Evolutionary conservation across 495 filamentous ascomycete genomes (phyloP), one percentile per base, ranked within the genome.

Genomic region (Cairneyella variabilis): DNA sequence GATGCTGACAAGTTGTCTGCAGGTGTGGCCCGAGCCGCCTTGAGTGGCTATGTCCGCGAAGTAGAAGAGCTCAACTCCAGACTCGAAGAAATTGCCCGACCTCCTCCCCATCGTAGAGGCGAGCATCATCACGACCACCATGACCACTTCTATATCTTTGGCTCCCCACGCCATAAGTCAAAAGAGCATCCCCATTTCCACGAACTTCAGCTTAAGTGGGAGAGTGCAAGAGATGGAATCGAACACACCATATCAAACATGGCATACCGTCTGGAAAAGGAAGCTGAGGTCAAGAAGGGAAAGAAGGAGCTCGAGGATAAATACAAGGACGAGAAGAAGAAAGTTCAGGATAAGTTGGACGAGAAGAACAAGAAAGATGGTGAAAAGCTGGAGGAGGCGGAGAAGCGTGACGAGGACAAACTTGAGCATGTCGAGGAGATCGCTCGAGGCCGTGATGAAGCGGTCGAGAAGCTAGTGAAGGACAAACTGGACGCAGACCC

Each of bases 131-230:
- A 50, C 32, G 20, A 25, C 20, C 1, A 1, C 17, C 32, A 50
- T 39, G 11, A 20, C 8, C 39, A 30, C 3, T 34, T n/a, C 22
- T 37, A n/a, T 22, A 12, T 14, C 16, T 26, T 10, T 2, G 27
- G 39, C 21, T 14, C 27, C 14, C 9, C 3, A 6, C 32, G 21
- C 27, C 47, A 50, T n/a, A 39, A 17, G 25, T 9, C 21, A 12
- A 36, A 4, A 48, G 46, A 50, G 23, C n/a, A 50, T 37, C 32
- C 47, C 11, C 47, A 50, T 25, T 50, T 50, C 23, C 17, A 50
- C 18, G 47, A 50, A 9, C 18, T 50, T 4, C 1, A 18, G 0
- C 11, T 39, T 11, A 16, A 50, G 26, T 50, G 47, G 47, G 47
- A 50, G 20, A 37, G 12, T 22, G 21, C 39, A n/a, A 16, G 47